Percentiles rank a stretch among this genome's conserved stretches.
These are phyloP conservation scores for Jamesozyma lodderae DNA, from an alignment of 805 yeast genomes.

Conservation along the genomic window DNA sequence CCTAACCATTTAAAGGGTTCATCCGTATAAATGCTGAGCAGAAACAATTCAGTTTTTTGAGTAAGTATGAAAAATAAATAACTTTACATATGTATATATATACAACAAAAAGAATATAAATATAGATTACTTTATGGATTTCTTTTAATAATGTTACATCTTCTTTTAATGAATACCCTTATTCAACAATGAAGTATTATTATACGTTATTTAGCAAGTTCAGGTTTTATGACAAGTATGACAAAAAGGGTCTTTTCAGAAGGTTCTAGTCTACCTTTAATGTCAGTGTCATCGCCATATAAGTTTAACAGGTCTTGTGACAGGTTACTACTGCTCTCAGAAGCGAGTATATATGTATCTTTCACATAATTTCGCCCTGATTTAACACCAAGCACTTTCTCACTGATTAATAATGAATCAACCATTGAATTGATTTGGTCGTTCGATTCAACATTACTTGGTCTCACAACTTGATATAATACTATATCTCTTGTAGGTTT, in stretches of 20 bases:
- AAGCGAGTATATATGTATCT: slow-evolving; percentile 31
- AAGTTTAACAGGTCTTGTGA: slow-evolving; percentile 3
- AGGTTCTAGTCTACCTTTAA: not conserved
- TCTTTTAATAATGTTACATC: too few relatives aligned
- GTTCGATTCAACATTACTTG: slow-evolving; percentile 8
- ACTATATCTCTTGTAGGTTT: slow-evolving; percentile 14
- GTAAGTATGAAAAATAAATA: too few relatives aligned
- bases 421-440: slow-evolving; percentile 12
- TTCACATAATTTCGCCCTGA: slow-evolving; percentile 15
- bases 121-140: too few relatives aligned
- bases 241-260: slow-evolving; percentile 10
- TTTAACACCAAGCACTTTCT: slow-evolving; percentile 19
- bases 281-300: not conserved
- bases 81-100: too few relatives aligned
- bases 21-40: too few relatives aligned
- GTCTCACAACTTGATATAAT: slow-evolving; percentile 12
- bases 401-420: slow-evolving; percentile 13
- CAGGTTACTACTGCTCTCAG: slow-evolving; percentile 14
- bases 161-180: too few relatives aligned
- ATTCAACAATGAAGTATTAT: too few relatives aligned
- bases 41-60: too few relatives aligned
- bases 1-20: too few relatives aligned
- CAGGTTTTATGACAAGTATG: slow-evolving; percentile 17
- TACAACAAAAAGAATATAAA: too few relatives aligned
- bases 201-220: slow-evolving; percentile 6